Base-by-base conservation (phyloP, 2,329 filamentous ascomycete genomes). In the Neoscytalidium dimidiatum region DNA sequence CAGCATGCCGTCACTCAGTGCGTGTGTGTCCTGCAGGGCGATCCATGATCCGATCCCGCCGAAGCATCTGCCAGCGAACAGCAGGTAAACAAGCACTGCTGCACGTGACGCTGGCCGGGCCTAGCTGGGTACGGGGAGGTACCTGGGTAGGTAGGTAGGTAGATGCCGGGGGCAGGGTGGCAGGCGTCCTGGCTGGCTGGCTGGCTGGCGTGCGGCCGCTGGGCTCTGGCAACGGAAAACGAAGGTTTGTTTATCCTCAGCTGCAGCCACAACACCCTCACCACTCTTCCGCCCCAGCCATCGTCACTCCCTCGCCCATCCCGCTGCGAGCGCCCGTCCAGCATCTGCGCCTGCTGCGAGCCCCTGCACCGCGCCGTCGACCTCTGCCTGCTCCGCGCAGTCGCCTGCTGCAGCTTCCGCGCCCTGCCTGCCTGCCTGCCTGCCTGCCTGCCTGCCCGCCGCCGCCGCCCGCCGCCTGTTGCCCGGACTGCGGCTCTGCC, bases 241-340 rank as follows among this genome's bases (percentile, higher is more conserved):
- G 53, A 58, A 60, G 56, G 38, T 60, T 60, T 60, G 56, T 60
- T 60, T 60, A 60, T 60, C 56, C 56, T 46, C 56, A 60, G 56
- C 56, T 60, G 56, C 56, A 60, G 56, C 46, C 23, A 28, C 56
- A 26, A 60, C 56, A 60, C 26, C 56, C 19, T 35, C 52, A 29
- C 33, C 38, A 17, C 56, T 31, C 28, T 41, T 31, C 56, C 38
- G 17, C 41, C 56, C 41, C 56, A 19, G 38, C 56, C 56, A 33
- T 46, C 56, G 38, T 28, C 38, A 28, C 28, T 19, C 38, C 11
- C 28, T 28, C 53, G 21, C 52, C n/a, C 29, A n/a, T 35, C 52
- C 49, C 52, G 52, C 52, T 17, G 21, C 21, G 4, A 21, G 19
- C 17, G 13, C 52, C 52, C 31, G 44, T 26, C 52, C 6, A 21